Percentiles rank a stretch among this genome's conserved stretches.
Evolutionary conservation across 768 basidiomycete genomes (phyloP).

Genomic region (Dacryopinax primogenitus): DNA sequence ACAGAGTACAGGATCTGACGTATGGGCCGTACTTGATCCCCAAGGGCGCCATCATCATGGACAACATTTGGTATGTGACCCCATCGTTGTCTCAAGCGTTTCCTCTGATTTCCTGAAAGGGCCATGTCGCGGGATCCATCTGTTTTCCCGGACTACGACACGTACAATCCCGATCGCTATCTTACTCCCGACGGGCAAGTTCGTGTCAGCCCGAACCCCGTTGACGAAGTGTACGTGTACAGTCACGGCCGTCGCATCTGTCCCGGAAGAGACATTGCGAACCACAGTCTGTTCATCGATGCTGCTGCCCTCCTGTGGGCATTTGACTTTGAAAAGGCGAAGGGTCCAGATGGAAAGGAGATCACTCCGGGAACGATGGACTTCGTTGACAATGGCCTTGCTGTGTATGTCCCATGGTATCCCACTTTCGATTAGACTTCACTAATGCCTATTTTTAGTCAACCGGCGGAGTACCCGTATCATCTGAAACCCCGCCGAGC

Average conservation of each 20-base stretch:
- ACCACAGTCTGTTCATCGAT: constrained; percentile 4
- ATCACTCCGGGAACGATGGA: constrained; percentile 3
- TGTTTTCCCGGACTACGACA: background rate
- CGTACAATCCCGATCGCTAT: background rate
- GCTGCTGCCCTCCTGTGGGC: background rate
- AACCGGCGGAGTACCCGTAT: background rate
- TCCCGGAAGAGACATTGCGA: background rate
- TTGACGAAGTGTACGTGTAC: background rate
- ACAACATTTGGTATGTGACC: background rate
- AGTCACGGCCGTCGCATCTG: constrained; percentile 4
- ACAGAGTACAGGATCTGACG: background rate
- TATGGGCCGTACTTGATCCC: background rate
- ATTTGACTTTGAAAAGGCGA: constrained; percentile 3
- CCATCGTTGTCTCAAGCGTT: background rate
- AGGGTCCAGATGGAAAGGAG: background rate
- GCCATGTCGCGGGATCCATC: background rate
- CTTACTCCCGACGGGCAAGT: background rate
- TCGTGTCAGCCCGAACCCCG: background rate
- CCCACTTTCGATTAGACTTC: background rate
- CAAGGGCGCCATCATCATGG: constrained; percentile 6
- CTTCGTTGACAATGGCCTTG: constrained; percentile 2
- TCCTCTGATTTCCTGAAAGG: background rate
- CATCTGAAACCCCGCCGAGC: background rate
- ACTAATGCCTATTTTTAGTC: background rate
- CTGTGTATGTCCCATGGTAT: background rate